Conservation (phyloP, 75 land plant genomes). For the Selaginella moellendorffii region DNA sequence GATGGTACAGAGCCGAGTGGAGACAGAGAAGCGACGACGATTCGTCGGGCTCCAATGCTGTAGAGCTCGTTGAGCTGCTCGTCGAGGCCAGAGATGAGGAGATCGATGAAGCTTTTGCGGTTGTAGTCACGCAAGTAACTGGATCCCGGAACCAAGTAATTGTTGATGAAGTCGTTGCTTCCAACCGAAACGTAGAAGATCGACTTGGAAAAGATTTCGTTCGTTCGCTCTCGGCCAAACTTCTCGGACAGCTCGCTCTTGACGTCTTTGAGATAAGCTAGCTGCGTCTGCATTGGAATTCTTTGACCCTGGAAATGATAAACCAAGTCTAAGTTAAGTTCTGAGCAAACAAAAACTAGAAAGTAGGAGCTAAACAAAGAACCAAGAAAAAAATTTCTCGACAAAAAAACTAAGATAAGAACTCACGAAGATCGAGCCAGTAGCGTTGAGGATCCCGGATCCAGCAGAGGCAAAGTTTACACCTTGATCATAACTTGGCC, state of each 20-base stretch:
- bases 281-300: neutral
- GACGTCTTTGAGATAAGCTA: neutral
- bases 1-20: slow-evolving; percentile 4
- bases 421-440: slow-evolving; percentile 6
- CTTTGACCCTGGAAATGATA: slow-evolving; percentile 5
- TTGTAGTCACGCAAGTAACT: neutral
- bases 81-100: neutral
- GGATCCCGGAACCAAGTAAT: slow-evolving; percentile 2
- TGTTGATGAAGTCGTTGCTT: slow-evolving; percentile 4
- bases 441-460: neutral
- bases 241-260: neutral
- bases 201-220: neutral
- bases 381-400: neutral
- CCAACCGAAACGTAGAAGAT: neutral
- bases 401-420: neutral
- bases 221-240: neutral
- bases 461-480: slow-evolving; percentile 10
- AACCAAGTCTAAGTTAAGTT: too few relatives aligned
- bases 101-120: neutral
- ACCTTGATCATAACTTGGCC: neutral
- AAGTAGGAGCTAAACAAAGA: neutral
- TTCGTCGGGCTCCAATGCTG: neutral
- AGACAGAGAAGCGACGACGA: slow-evolving; percentile 3
- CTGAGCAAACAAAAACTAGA: too few relatives aligned
- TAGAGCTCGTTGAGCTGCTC: neutral